Evolutionary conservation across 2,329 filamentous ascomycete genomes (phyloP), one percentile per base, ranked within the genome.

Genomic region (Byssothecium circinans): DNA sequence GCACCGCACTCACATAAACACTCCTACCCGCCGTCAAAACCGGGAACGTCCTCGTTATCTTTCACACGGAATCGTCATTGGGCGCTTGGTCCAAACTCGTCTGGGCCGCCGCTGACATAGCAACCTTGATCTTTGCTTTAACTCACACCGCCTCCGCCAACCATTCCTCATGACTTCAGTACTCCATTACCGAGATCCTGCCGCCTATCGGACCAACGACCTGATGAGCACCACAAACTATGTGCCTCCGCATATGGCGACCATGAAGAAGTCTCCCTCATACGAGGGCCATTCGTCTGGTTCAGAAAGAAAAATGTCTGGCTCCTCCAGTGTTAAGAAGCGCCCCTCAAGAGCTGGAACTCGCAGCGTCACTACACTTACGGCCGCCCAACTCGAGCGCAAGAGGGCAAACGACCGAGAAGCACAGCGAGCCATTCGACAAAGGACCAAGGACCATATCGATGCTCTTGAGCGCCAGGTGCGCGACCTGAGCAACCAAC

Each of bases 331-430:
- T 22, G 57, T 62, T 46, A 78, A 77, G 65, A 75, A 77, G 58
- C 68, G 77, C 32, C 73, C 75, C 15, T 80, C 80, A 37, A 74
- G 80, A 62, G 78, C 79, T 29, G 80, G 80, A 10, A 80, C 79
- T 36, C 76, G 81, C 49, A 82, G 79, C 62, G 81, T 83, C 34
- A 78, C 77, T 30, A 79, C 78, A 8, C 70, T 83, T 45, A 81
- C 80, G 14, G 75, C 78, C 25, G 80, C 81, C 48, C 81, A 83
- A 58, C 70, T 83, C 40, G 81, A 83, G 57, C 72, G 81, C 41
- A 83, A 83, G 64, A 74, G 81, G 49, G 81, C 81, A 52, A 83
- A 83, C 63, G 81, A 83, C 62, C 74, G 81, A 52, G 81, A 83
- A 65, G 80, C 81, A 44, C 81, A 83, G 61, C 74, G 80, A 54